Evolutionary conservation across 352 stramenopile genomes (phyloP).

Genomic region (Plasmopara halstedii): DNA sequence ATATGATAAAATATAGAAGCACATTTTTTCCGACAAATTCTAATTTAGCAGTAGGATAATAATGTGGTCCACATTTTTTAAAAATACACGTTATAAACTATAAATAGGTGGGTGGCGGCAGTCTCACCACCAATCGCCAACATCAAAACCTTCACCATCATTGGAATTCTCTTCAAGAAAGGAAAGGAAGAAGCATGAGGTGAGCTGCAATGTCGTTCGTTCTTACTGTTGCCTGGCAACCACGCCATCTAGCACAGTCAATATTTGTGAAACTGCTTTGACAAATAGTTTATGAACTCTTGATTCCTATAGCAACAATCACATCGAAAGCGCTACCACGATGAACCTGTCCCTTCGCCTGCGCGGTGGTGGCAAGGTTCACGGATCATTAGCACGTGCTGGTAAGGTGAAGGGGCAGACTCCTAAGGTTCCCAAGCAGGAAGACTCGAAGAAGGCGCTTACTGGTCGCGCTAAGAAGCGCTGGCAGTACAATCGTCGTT

Average conservation of each 20-base stretch:
- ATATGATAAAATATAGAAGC: no score
- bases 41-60: no score
- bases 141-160: conserved; percentile 1
- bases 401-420: conserved; percentile 99
- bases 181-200: conserved; percentile 64
- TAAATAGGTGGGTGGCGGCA: no score
- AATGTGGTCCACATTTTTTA: no score
- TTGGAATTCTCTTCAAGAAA: conserved; percentile 40
- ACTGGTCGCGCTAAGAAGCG: conserved; percentile 98
- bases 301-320: conserved; percentile 92
- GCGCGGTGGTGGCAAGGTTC: conserved; percentile 95
- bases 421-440: conserved; percentile 98
- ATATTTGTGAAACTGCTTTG: neutral
- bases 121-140: conserved; percentile 20
- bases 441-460: conserved; percentile 97
- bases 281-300: neutral
- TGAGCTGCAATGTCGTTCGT: conserved; percentile 4
- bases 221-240: neutral
- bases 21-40: no score
- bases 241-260: neutral
- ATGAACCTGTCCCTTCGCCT: conserved; percentile 95
- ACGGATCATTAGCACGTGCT: conserved; percentile 99
- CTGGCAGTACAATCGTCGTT: conserved; percentile 99
- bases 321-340: conserved; percentile 96
- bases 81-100: no score